Evolutionary conservation across 768 basidiomycete genomes (phyloP), one percentile per base, ranked within the genome.

Genomic region (Pholiota conissans): DNA sequence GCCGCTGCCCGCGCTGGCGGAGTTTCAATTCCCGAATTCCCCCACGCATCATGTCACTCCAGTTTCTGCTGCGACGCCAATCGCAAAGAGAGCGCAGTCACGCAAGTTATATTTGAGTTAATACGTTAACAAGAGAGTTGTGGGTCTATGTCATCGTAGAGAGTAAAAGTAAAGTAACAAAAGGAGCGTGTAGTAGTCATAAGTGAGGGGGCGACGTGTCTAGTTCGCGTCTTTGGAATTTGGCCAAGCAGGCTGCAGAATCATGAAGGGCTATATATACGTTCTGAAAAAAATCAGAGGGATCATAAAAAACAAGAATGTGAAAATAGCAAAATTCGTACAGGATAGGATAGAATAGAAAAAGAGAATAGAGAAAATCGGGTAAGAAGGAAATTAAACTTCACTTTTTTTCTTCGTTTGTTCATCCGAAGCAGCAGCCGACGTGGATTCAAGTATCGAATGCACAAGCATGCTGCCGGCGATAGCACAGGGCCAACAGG

Each of bases 171-270:
- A 46, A 49, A 42, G 29, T 49, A 61, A 56, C 63, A 65, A 65
- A 32, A 45, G 58, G 64, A 65, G 55, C 47, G 64, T 65, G 61
- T 61, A 45, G 29, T 35, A 53, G 13, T 34, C 16, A 55, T 22
- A 24, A 55, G 24, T 14, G 11, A 22, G 18, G 22, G 7, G 20
- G 28, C 47, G 59, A 65, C 62, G 52, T 52, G 63, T 59, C 66
- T 67, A 57, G 34, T 59, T 57, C 62, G 56, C 64, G 64, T 62
- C 62, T 57, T 37, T 24, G 26, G 42, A 46, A 18, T 40, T 39
- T n/a, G n/a, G 55, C 51, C 26, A 52, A 40, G 40, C 22, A 45
- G 42, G 42, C 42, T 7, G 39, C 42, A 54, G 63, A 62, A 61
- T 66, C 65, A 51, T 66, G 37, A 56, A 34, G 22, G 26, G 28